Conservation (phyloP, 176 grass and related monocot species). For the Juncus effusus region DNA sequence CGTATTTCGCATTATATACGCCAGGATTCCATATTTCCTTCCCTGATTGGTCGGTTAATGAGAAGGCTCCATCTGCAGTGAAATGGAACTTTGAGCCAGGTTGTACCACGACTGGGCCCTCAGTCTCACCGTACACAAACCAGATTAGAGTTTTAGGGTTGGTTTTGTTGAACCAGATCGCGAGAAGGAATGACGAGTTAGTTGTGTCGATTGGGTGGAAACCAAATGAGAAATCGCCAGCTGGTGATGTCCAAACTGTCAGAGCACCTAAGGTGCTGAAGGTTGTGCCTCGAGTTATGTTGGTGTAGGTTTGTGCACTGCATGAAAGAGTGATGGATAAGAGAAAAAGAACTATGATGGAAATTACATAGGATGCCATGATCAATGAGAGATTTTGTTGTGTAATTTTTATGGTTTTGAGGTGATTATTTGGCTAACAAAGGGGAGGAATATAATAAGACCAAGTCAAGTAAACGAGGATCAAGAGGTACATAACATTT, state of each 20-base stretch:
- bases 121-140: not conserved
- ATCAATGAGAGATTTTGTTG: too few relatives aligned
- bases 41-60: not conserved
- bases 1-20: not conserved
- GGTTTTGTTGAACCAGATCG: conserved; percentile 38
- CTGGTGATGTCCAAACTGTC: conserved; percentile 8
- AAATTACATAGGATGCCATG: too few relatives aligned
- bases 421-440: too few relatives aligned
- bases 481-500: too few relatives aligned
- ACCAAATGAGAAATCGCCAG: conserved; percentile 36
- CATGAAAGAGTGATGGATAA: too few relatives aligned
- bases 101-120: not conserved
- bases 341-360: too few relatives aligned
- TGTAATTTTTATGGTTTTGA: too few relatives aligned
- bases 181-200: conserved; percentile 24
- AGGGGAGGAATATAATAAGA: too few relatives aligned
- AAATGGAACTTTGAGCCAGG: conserved; percentile 3
- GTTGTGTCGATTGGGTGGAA: conserved; percentile 3
- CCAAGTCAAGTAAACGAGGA: too few relatives aligned
- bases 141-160: conserved; percentile 24
- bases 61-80: conserved; percentile 14
- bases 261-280: not conserved
- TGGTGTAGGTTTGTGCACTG: conserved; percentile 3
- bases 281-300: conserved; percentile 15
- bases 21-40: not conserved